Conservation (phyloP, 2,329 filamentous ascomycete species). For the Stylonectria norvegica region DNA sequence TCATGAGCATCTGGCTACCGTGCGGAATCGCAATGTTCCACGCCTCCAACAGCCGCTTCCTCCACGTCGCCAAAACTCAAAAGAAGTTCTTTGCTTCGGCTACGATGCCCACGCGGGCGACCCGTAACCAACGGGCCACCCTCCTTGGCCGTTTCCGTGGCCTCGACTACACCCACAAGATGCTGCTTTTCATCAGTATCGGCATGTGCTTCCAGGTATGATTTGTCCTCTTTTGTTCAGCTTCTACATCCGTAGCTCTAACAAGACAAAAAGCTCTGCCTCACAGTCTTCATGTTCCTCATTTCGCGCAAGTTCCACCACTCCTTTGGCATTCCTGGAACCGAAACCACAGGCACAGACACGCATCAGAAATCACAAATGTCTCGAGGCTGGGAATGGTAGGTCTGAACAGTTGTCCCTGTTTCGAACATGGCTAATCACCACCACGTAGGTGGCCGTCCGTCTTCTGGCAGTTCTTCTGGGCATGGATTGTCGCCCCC, state of each 20-base stretch:
- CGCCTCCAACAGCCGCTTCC: slow-evolving; percentile 59
- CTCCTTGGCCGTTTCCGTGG: slow-evolving; percentile 36
- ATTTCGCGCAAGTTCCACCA: slow-evolving; percentile 63
- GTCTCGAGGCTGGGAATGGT: slow-evolving; percentile 64
- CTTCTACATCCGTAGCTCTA: not conserved
- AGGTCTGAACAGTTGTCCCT: slow-evolving; percentile 10
- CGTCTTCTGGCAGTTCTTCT: slow-evolving; percentile 61
- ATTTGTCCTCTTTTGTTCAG: not conserved
- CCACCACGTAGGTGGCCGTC: slow-evolving; percentile 53
- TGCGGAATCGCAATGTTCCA: slow-evolving; percentile 65
- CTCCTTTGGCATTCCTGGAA: slow-evolving; percentile 58
- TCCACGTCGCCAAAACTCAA: slow-evolving; percentile 56
- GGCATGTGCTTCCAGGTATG: slow-evolving; percentile 57
- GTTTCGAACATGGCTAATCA: not conserved
- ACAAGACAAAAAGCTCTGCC: slow-evolving; percentile 44
- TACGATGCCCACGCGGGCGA: slow-evolving; percentile 10
- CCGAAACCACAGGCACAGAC: slow-evolving; percentile 55
- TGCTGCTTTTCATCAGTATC: slow-evolving; percentile 47
- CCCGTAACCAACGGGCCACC: slow-evolving; percentile 19
- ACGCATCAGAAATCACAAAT: slow-evolving; percentile 47
- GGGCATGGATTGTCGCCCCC: slow-evolving; percentile 61
- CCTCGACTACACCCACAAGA: slow-evolving; percentile 46
- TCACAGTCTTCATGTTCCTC: slow-evolving; percentile 59
- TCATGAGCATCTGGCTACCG: slow-evolving; percentile 64
- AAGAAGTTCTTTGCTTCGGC: slow-evolving; percentile 35